Percentiles rank a stretch among this genome's conserved stretches.
These are phyloP conservation scores for Dictyostelium firmibasis DNA, from an alignment of 78 protist species.

Conservation along the genomic window DNA sequence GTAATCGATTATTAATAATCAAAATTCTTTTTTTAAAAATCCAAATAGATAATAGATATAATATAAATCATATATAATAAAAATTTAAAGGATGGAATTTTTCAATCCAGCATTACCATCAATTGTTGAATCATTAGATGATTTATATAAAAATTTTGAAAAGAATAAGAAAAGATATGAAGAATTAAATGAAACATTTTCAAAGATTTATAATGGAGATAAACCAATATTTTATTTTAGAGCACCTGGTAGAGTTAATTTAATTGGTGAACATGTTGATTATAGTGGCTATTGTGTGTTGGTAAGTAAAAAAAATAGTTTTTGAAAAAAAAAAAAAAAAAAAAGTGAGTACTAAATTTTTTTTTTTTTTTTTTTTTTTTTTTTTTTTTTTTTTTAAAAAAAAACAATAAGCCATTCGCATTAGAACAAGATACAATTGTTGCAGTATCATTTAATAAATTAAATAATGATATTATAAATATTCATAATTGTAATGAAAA, in stretches of 20 bases:
- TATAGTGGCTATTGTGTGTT: conserved; percentile 79
- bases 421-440: conserved; percentile 74
- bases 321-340: not conserved
- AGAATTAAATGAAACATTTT: not conserved
- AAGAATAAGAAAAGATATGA: conserved; percentile 10
- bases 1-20: not conserved
- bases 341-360: not conserved
- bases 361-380: not conserved
- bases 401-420: conserved; percentile 81
- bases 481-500: not conserved
- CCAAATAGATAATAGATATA: not conserved
- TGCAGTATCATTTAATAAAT: conserved; percentile 45
- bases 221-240: conserved; percentile 58
- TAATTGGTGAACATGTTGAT: conserved; percentile 83
- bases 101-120: conserved; percentile 47
- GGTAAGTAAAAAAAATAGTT: conserved; percentile 12
- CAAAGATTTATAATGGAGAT: conserved; percentile 34
- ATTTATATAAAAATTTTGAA: conserved; percentile 17
- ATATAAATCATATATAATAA: not conserved
- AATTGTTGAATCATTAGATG: conserved; percentile 6
- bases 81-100: conserved; percentile 21
- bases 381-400: not conserved
- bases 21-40: not conserved
- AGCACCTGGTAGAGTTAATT: conserved; percentile 81
- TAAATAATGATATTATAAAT: not conserved